Base-by-base conservation (phyloP, 2,329 filamentous ascomycete genomes). In the Curvularia eragrostidis region DNA sequence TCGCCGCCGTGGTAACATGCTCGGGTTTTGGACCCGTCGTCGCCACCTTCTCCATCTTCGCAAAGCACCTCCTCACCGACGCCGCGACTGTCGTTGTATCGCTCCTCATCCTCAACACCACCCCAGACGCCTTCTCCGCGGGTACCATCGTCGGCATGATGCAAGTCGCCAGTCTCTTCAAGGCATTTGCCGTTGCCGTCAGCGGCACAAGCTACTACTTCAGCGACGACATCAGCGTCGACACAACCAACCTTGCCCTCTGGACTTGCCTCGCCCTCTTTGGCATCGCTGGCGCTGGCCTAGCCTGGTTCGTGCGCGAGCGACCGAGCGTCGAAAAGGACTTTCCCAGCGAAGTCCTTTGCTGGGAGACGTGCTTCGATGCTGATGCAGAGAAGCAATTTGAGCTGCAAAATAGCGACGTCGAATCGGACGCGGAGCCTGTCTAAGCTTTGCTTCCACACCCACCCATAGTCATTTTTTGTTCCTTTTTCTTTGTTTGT, bases 141-240 rank as follows among this genome's bases (percentile, higher is more conserved):
- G 80, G 80, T 38, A 80, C 79, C 18, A 76, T 81, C 5, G 77
- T 82, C 44, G 80, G 80, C n/a, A 74, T 82, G 65, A 77, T 82
- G 68, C 80, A 81, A 55, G 71, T 80, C 4, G 77, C 79, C 19
- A 78, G 74, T 52, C 70, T 82, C 5, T 81, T 82, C 70, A 79
- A 78, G 54, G 79, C 79, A 12, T 75, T 82, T 24, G 80, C 80
- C 6, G 80, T 82, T 1, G 79, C 78, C 1, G 76, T 80, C 19
- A 77, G 74, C 23, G 80, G 80, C 5, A 75, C 78, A 10, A 79
- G 75, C 63, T 82, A 80, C 64, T 81, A 77, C 58, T 68, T 81
- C 41, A 79, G 77, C 64, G 74, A 75, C 62, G 79, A 80, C 47
- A 67, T 79, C 48, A 79, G 78, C 34, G 72, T 81, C n/a, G 70